Evolutionary conservation across 805 yeast species (phyloP).

Genomic region (Wickerhamomyces sydowiorum): DNA sequence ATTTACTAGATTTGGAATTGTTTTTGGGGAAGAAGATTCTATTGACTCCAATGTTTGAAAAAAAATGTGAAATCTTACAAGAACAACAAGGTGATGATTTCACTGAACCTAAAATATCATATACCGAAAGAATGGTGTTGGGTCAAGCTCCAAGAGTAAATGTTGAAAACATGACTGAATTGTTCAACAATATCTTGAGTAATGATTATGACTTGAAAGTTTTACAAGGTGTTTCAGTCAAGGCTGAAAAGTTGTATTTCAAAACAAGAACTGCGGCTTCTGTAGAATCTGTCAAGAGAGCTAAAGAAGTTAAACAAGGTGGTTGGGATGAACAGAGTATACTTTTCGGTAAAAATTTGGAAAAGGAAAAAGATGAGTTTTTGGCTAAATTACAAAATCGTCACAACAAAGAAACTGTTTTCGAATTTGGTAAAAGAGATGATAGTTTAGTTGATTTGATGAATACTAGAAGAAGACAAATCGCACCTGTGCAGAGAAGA

Average conservation of each 20-base stretch:
- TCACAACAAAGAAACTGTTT: conserved; percentile 80
- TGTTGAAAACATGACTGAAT: conserved; percentile 68
- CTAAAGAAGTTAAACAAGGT: conserved; percentile 65
- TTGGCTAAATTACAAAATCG: conserved; percentile 68
- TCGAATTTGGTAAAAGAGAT: conserved; percentile 70
- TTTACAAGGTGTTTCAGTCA: conserved; percentile 63
- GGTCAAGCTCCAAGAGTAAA: conserved; percentile 76
- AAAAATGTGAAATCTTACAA: conserved; percentile 48
- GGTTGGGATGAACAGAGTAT: conserved; percentile 92
- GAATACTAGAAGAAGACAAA: conserved; percentile 79
- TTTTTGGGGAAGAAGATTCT: conserved; percentile 81
- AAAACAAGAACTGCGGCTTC: conserved; percentile 87
- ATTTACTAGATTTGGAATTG: conserved; percentile 81
- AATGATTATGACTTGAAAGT: conserved; percentile 64
- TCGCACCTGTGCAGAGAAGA: conserved; percentile 81
- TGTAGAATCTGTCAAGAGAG: conserved; percentile 74
- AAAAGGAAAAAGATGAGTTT: conserved; percentile 66
- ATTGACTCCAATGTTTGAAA: conserved; percentile 63
- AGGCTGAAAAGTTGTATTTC: conserved; percentile 85
- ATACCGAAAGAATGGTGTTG: conserved; percentile 69
- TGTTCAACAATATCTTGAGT: conserved; percentile 53
- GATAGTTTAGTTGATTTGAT: conserved; percentile 76
- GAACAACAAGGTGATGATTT: conserved; percentile 36
- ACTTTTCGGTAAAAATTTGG: conserved; percentile 70
- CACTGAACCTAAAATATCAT: conserved; percentile 56